A percentile compares a stretch with the other conserved stretches of the same genome.
Evolutionary conservation across 1,139 yeast species (phyloP).

Genomic region (Yamadazyma triangularis): DNA sequence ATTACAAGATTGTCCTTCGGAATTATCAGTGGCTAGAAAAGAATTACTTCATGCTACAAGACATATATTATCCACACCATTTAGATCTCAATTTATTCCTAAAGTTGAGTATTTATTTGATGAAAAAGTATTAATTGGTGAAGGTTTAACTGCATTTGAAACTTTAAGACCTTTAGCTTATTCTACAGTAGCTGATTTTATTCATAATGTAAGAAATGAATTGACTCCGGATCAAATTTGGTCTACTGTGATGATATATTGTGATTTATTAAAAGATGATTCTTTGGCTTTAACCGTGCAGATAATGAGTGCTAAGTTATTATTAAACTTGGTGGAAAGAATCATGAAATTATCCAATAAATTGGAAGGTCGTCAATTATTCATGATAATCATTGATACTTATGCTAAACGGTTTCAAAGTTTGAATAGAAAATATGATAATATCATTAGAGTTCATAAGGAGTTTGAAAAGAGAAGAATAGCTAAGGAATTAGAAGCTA

Average conservation of each 20-base stretch:
- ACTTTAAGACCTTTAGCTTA: constrained; percentile 88
- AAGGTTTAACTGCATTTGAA: constrained; percentile 87
- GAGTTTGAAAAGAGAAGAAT: constrained; percentile 44
- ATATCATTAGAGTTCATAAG: constrained; percentile 60
- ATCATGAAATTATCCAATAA: constrained; percentile 80
- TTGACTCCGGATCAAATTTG: constrained; percentile 80
- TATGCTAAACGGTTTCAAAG: constrained; percentile 80
- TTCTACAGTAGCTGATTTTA: constrained; percentile 92
- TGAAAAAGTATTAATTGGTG: constrained; percentile 85
- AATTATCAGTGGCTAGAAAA: constrained; percentile 84
- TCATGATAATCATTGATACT: constrained; percentile 79
- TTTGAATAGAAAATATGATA: constrained; percentile 66
- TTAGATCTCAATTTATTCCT: constrained; percentile 76
- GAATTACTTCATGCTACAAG: constrained; percentile 92
- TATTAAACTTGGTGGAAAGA: constrained; percentile 83
- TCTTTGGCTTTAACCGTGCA: constrained; percentile 87
- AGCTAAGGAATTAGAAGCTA: constrained; percentile 40
- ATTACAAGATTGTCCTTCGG: constrained; percentile 96
- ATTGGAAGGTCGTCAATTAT: constrained; percentile 78
- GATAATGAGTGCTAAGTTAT: constrained; percentile 91
- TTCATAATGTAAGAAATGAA: constrained; percentile 87
- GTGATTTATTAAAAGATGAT: constrained; percentile 76
- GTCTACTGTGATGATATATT: constrained; percentile 81
- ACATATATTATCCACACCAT: constrained; percentile 87
- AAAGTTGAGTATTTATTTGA: constrained; percentile 82